Evolutionary conservation across 2,329 filamentous ascomycete species (phyloP).

Genomic region (Fusarium lyarnte): DNA sequence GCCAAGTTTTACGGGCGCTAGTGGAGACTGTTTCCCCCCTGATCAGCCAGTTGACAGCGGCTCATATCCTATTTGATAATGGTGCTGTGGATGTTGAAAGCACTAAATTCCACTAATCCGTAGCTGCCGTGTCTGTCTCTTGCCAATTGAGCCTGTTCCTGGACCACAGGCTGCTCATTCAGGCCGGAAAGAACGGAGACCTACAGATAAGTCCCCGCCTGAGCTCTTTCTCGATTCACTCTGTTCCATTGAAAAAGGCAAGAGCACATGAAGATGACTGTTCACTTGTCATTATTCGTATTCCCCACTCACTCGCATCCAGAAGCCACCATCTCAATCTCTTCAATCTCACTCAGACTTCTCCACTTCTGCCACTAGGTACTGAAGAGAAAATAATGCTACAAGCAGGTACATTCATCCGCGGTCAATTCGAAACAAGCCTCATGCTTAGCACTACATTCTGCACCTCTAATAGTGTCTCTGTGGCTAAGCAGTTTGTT

Average conservation of each 20-base stretch:
- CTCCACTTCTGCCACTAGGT: slow-evolving; percentile 19
- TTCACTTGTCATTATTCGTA: slow-evolving; percentile 24
- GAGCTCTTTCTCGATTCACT: slow-evolving; percentile 4
- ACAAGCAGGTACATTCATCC: slow-evolving; percentile 10
- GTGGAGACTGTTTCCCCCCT: background rate
- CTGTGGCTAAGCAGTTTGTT: slow-evolving; percentile 1
- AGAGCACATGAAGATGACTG: slow-evolving; percentile 11
- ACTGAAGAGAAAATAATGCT: slow-evolving; percentile 2
- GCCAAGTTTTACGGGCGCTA: slow-evolving; percentile 1
- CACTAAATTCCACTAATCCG: background rate
- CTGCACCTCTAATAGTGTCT: slow-evolving; percentile 3
- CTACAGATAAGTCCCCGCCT: background rate
- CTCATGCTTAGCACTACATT: slow-evolving; percentile 19
- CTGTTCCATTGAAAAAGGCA: slow-evolving; percentile 3
- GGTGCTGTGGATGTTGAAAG: slow-evolving; percentile 1
- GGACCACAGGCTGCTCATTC: background rate
- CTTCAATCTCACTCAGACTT: slow-evolving; percentile 8
- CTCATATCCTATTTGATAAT: slow-evolving; percentile 21
- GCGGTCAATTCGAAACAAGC: slow-evolving; percentile 18
- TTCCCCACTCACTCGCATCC: slow-evolving; percentile 9
- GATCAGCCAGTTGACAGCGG: slow-evolving; percentile 27
- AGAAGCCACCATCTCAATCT: slow-evolving; percentile 18
- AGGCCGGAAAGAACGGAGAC: slow-evolving; percentile 12
- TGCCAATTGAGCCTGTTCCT: slow-evolving; percentile 18
- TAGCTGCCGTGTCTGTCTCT: slow-evolving; percentile 12